Evolutionary conservation across 148 eudicot species (phyloP).

Genomic region (Dianthus caryophyllus): DNA sequence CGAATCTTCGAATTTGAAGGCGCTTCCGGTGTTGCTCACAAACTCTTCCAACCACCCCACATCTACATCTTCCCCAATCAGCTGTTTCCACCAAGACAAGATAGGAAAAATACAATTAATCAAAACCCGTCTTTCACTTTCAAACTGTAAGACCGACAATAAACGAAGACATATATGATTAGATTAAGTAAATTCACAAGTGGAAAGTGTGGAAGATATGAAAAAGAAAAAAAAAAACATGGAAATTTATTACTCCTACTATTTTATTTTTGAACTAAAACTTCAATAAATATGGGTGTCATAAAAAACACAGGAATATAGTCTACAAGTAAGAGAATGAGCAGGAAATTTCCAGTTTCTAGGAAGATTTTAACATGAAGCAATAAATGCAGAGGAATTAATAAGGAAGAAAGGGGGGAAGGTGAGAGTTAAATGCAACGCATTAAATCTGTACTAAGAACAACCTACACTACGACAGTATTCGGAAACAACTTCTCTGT

Average conservation of each 20-base stretch:
- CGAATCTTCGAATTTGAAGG: constrained; percentile 25
- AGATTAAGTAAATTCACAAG: not conserved
- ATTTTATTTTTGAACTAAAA: not conserved
- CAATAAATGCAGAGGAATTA: constrained; percentile 36
- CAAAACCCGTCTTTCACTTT: no score
- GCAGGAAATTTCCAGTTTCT: constrained; percentile 27
- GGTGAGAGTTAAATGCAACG: constrained; percentile 35
- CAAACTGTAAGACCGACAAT: no score
- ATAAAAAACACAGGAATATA: constrained; percentile 18
- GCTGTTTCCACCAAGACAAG: constrained; percentile 21
- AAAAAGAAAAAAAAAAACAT: not conserved
- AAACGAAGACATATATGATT: no score
- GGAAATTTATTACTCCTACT: not conserved
- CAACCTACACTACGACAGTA: not conserved
- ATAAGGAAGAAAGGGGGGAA: constrained; percentile 2
- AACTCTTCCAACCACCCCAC: constrained; percentile 37
- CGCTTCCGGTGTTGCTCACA: constrained; percentile 14
- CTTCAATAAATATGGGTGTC: constrained; percentile 13
- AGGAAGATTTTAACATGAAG: constrained; percentile 27
- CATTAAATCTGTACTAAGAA: not conserved
- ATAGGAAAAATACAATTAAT: not conserved
- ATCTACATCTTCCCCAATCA: constrained; percentile 29
- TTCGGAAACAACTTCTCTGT: not conserved
- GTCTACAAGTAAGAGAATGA: constrained; percentile 11
- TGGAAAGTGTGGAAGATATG: constrained; percentile 5